phyloP scores from a whole-genome alignment of 140 eudicot genomes.

The Cichorium intybus region DNA sequence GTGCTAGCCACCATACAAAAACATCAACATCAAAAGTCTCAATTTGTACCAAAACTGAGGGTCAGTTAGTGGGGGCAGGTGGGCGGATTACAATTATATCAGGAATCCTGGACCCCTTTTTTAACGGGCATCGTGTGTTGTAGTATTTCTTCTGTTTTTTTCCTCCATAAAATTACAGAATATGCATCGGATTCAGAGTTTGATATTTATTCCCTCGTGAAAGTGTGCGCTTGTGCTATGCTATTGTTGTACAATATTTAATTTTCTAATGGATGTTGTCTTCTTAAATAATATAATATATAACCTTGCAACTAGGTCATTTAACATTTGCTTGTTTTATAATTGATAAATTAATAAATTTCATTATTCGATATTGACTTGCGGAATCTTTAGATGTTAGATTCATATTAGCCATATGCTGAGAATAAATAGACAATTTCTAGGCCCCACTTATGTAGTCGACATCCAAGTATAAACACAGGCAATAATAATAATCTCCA shows the following conservation, averaged over 20 bases:
- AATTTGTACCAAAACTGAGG: conserved; percentile 7
- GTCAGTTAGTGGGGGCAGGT: conserved; percentile 14
- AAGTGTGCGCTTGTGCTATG: background rate
- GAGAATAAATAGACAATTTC: background rate
- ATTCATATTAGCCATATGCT: background rate
- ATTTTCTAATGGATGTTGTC: background rate
- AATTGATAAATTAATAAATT: background rate
- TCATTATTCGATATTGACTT: background rate
- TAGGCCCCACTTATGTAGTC: background rate
- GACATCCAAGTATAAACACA: too few species aligned
- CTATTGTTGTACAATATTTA: conserved; percentile 4
- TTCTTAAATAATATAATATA: too few species aligned
- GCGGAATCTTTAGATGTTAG: background rate
- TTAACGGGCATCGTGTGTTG: conserved; percentile 2
- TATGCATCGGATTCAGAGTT: background rate
- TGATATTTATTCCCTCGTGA: background rate
- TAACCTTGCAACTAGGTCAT: background rate
- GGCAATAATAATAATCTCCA: too few species aligned
- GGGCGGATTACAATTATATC: background rate
- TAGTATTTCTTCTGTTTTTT: conserved; percentile 10
- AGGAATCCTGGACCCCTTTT: conserved; percentile 7
- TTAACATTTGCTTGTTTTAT: background rate
- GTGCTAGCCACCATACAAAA: conserved; percentile 11
- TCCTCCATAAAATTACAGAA: background rate
- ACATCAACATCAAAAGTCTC: conserved; percentile 14